Percentiles rank a stretch among this genome's conserved stretches.
These are phyloP conservation scores for Moringa oleifera DNA, from an alignment of 345 rosid species.

Conservation along the genomic window DNA sequence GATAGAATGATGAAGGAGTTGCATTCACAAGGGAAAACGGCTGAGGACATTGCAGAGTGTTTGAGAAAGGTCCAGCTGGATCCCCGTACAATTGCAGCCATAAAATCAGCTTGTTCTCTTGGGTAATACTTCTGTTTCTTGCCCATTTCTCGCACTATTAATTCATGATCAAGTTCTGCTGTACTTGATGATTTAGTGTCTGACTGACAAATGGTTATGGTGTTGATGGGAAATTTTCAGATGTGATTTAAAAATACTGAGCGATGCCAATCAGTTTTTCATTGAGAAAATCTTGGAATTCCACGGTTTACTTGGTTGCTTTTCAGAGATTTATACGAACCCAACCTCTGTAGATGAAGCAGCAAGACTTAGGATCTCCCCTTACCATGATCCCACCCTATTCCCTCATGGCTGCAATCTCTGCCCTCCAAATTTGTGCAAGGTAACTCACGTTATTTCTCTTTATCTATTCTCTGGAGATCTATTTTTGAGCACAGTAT, in stretches of 20 bases:
- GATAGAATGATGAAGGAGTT: constrained; percentile 89
- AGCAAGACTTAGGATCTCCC: constrained; percentile 54
- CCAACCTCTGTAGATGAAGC: constrained; percentile 40
- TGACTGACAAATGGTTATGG: not conserved
- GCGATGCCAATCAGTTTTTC: constrained; percentile 79
- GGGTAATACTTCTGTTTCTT: constrained; percentile 37
- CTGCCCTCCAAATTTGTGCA: constrained; percentile 75
- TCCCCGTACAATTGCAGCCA: constrained; percentile 39
- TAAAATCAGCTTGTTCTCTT: constrained; percentile 43
- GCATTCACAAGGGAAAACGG: constrained; percentile 57
- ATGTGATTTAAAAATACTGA: constrained; percentile 70
- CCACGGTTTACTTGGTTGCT: constrained; percentile 52
- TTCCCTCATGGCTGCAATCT: constrained; percentile 53
- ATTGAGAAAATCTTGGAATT: constrained; percentile 72
- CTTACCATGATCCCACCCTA: constrained; percentile 39
- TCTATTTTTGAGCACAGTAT: not conserved
- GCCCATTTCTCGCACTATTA: not conserved
- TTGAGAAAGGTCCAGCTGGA: constrained; percentile 44
- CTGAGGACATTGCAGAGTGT: constrained; percentile 54
- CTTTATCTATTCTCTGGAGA: not conserved
- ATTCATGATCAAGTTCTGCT: not conserved
- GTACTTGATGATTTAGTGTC: not conserved
- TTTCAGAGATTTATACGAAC: constrained; percentile 61
- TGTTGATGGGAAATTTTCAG: constrained; percentile 32
- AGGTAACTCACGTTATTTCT: constrained; percentile 33